Evolutionary conservation across 202 grass and related monocot genomes (phyloP).

Genomic region (Musa balbisiana): DNA sequence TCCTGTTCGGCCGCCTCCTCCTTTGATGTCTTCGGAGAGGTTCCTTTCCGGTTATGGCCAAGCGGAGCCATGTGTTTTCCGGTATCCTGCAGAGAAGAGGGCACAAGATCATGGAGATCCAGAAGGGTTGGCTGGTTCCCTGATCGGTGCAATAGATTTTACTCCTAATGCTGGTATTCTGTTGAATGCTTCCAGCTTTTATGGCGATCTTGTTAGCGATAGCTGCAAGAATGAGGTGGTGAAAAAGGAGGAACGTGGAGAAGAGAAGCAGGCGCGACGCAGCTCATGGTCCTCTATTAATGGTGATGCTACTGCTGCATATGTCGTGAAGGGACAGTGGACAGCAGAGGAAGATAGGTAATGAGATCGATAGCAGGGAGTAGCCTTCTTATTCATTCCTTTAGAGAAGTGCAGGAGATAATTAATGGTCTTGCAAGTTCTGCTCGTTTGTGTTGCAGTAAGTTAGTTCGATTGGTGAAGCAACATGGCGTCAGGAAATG

Average conservation of each 20-base stretch:
- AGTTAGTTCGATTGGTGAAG: constrained; percentile 34
- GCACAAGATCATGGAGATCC: too few relatives aligned
- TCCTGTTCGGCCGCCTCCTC: not conserved
- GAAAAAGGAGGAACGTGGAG: not conserved
- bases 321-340: constrained; percentile 18
- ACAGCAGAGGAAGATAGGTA: constrained; percentile 23
- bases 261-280: not conserved
- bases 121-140: not conserved
- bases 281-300: constrained; percentile 4
- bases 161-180: constrained; percentile 22
- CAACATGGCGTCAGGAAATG: constrained; percentile 42
- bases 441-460: constrained; percentile 4
- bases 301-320: not conserved
- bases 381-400: not conserved
- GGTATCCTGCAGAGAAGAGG: too few relatives aligned
- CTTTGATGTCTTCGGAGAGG: constrained; percentile 23
- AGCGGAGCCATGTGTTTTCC: not conserved
- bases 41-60: constrained; percentile 21
- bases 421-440: not conserved
- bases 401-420: not conserved
- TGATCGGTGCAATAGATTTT: constrained; percentile 13
- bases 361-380: not conserved
- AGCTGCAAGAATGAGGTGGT: not conserved
- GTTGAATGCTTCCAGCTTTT: constrained; percentile 28
- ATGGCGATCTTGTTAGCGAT: constrained; percentile 10